A percentile compares a stretch with the other conserved stretches of the same genome.
Evolutionary conservation across 805 yeast species (phyloP).

Genomic region (Starmerella geochares): DNA sequence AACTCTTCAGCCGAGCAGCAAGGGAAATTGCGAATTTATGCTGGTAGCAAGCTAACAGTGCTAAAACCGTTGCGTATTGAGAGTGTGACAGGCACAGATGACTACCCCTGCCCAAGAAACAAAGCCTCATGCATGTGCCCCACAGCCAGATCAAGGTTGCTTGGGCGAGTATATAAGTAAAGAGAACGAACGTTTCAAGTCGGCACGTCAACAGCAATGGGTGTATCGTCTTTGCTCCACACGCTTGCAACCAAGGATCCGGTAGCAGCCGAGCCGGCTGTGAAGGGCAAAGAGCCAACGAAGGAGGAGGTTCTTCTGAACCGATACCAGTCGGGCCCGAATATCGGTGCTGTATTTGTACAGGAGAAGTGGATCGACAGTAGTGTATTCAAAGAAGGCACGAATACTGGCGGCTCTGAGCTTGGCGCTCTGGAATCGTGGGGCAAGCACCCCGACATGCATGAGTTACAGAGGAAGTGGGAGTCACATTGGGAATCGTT

Average conservation of each 20-base stretch:
- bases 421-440: constrained; percentile 56
- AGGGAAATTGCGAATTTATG: too few relatives aligned
- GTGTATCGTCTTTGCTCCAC: constrained; percentile 25
- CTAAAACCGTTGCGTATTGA: too few relatives aligned
- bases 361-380: constrained; percentile 71
- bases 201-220: too few relatives aligned
- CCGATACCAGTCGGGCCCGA: constrained; percentile 64
- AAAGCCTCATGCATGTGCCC: constrained; percentile 8
- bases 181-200: too few relatives aligned
- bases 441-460: constrained; percentile 39
- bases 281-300: constrained; percentile 32
- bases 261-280: constrained; percentile 27
- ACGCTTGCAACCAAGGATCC: constrained; percentile 22
- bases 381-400: constrained; percentile 47
- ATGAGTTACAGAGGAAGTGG: constrained; percentile 41
- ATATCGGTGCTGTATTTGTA: constrained; percentile 72
- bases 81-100: too few relatives aligned
- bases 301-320: constrained; percentile 28
- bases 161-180: not conserved
- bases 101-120: not conserved
- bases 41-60: not conserved
- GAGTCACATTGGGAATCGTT: constrained; percentile 60
- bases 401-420: constrained; percentile 45
- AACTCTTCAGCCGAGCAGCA: too few relatives aligned
- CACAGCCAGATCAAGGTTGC: constrained; percentile 1